Evolutionary conservation across 805 yeast genomes (phyloP), one percentile per base, ranked within the genome.

Genomic region (Candida bentonensis): DNA sequence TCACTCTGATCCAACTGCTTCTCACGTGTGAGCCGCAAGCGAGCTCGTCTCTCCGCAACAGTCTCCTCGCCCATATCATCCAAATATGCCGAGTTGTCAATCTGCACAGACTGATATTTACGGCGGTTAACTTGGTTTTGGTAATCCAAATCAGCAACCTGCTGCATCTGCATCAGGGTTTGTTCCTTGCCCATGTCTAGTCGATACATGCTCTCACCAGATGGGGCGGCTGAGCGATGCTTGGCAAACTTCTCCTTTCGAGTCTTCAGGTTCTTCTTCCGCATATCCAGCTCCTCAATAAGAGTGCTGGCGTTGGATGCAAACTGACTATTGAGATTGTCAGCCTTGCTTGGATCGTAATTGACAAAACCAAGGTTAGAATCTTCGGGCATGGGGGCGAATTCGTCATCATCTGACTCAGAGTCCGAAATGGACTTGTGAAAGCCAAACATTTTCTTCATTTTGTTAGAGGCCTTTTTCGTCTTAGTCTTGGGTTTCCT

Each of bases 91-190:
- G 13, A 9, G 27, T 25, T 13, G 7, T 13, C 13, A 25, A 7
- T 25, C 7, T 13, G 11, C 11, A 25, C 11, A 9, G 27, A 9
- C 27, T 9, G 7, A 30, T 30, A n/a, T 15, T 30, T 30, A 5
- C 36, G 11, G 36, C 13, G 7, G 20, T 30, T 30, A 5, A 30
- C 36, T 30, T 30, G 36, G 20, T 5, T 30, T 5, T n/a, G 13
- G n/a, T 30, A 30, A 17, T 30, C 36, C 36, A 30, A 9, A 30
- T 30, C 36, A 9, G 36, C 36, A 30, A 30, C 36, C 17, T 30
- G 7, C 7, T 30, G 11, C 17, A 30, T 9, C 36, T 30, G 36
- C 36, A 30, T 4, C 7, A 30, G 36, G 7, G 36, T 9, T 17
- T 11, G 11, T 17, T 30, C 36, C 5, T 5, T 7, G 11, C 7